Evolutionary conservation across 768 basidiomycete species (phyloP), one percentile per base, ranked within the genome.

Genomic region (Naganishia kalamii): DNA sequence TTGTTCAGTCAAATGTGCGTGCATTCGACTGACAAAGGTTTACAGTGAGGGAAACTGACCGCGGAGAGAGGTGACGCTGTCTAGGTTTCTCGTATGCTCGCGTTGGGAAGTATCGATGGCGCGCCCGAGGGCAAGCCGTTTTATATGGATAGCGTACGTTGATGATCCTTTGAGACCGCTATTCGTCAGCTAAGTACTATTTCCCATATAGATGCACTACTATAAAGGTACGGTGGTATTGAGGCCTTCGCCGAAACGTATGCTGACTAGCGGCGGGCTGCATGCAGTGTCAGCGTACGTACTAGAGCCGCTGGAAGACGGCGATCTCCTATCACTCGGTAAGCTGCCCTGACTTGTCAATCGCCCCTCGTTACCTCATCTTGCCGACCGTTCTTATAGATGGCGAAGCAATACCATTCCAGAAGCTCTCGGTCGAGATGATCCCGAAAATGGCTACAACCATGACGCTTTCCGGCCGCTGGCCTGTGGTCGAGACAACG

Each of bases 101-200:
- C 70, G 11, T 62, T 77, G 64, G 70, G 67, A 30, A 68, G 71
- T 15, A 75, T 77, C 27, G 73, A 71, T 15, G 74, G 70, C 19
- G 76, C 71, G 0, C 72, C 75, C 40, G 71, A 73, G 32, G 76
- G 76, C 0, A 72, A 74, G 41, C 68, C 70, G 11, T 77, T 73
- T 65, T 76, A 73, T 68, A 50, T 76, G 64, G 70, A 72, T 32
- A 73, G 70, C 57, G 66, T 68, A 37, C 60, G 66, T 67, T 2
- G 10, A 25, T 49, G 2, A n/a, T 37, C 11, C 25, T 25, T 33
- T 19, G 19, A 21, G 13, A 12, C 21, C 33, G 12, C 10, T 15
- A 15, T 19, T 19, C 48, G 17, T 29, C n/a, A 11, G 27, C 43
- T 61, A 57, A 47, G 32, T 8, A n/a, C n/a, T 7, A 8, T 41